Evolutionary conservation across 805 yeast species (phyloP), one percentile per base, ranked within the genome.

Genomic region (Starmerella sp.): DNA sequence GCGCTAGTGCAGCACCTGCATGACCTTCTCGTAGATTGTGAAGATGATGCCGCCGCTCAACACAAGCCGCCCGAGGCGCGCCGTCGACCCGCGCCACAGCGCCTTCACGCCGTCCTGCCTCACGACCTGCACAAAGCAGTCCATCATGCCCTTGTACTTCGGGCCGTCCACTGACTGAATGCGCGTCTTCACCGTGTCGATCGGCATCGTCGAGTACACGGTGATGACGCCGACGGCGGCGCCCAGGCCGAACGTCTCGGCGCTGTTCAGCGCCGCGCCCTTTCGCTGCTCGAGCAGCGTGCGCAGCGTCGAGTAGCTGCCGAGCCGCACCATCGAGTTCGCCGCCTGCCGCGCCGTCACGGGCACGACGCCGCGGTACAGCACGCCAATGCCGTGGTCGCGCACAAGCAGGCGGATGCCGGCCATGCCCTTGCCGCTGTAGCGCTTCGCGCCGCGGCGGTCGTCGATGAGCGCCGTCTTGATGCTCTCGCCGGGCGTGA

Each of bases 11-110:
- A 83, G 65, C n/a, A 83, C 51, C 39, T 75, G 78, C 69, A 91
- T 75, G 73, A 91, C 84, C 71, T 89, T 86, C 69, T 91, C 98
- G 69, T 91, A 91, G 54, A 93, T 86, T 22, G 97, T 93, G 72
- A 91, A 91, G 32, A 93, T 97, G 62, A 91, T 91, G 64, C 98
- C 98, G 58, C 98, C 98, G 71, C 95, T 85, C 66, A 91, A 76
- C 37, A 90, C 81, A 66, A 91, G 77, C 64, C 98, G 80, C 6
- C 97, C 97, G 58, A 91, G 74, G 67, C 98, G 78, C 47, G 98
- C 97, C 2, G 97, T 93, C 37, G 97, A 96, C 58, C 98, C 98
- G 71, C 87, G 87, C 98, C 98, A 91, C 72, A 89, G 88, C 5
- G 96, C 85, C 65, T 79, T 73, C 60, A 90, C 72, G 9, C 98